Evolutionary conservation across 176 grass and related monocot genomes (phyloP).

Genomic region (Urochloa ruziziensis): DNA sequence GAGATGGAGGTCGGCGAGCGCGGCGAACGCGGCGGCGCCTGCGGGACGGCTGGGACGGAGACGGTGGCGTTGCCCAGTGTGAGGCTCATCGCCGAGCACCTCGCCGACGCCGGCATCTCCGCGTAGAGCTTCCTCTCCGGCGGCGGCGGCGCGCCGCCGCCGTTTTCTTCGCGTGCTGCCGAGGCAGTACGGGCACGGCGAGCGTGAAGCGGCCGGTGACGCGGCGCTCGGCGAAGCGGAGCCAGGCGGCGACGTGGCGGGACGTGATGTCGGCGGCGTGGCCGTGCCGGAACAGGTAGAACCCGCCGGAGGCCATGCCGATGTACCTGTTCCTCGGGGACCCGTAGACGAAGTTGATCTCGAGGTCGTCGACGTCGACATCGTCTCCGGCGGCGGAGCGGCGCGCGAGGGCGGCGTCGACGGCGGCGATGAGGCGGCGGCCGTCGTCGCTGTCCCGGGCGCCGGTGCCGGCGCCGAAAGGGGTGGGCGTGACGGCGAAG

Average conservation of each 20-base stretch:
- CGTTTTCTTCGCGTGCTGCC: not conserved
- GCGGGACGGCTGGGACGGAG: not conserved
- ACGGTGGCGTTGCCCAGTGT: not conserved
- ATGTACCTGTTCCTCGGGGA: not conserved
- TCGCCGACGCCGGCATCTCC: not conserved
- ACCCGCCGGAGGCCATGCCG: not conserved
- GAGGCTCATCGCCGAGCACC: not conserved
- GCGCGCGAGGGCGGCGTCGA: not conserved
- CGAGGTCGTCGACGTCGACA: not conserved
- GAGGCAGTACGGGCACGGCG: not conserved
- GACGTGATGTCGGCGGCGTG: constrained; percentile 4
- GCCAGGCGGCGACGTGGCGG: not conserved
- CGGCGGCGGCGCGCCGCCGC: not conserved
- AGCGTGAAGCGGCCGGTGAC: not conserved
- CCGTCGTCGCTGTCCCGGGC: not conserved
- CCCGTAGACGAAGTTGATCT: constrained; percentile 14
- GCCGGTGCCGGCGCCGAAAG: constrained; percentile 11
- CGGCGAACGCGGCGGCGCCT: not conserved
- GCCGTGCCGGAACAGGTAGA: not conserved
- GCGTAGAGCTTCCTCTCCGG: not conserved
- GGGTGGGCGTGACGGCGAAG: not conserved
- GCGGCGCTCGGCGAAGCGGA: not conserved
- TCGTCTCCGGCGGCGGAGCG: not conserved
- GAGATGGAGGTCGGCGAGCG: not conserved
- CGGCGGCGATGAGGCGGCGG: not conserved